Evolutionary conservation across 1,139 yeast genomes (phyloP), one percentile per base, ranked within the genome.

Genomic region (Taphrina communis): DNA sequence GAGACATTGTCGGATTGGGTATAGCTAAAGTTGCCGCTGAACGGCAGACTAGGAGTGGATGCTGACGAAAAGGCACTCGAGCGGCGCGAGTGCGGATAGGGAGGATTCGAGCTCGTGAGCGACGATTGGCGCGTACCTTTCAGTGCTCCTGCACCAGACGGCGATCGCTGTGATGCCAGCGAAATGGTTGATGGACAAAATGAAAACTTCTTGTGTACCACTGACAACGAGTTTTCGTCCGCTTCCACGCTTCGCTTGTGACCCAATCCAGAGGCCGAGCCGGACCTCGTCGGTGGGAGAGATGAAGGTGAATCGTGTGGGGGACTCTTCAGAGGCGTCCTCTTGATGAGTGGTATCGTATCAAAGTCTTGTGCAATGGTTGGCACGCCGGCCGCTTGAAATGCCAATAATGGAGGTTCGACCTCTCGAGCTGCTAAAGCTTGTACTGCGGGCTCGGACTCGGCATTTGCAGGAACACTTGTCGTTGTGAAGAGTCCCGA

Each of bases 181-280:
- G 67, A 46, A 21, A 63, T 35, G 1, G 67, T 63, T 8, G 67
- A 63, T 5, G 67, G 67, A 14, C 67, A 63, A 41, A 63, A 63
- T 19, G 67, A 63, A 31, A 63, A 63, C 42, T 63, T 56, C 38
- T 63, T 63, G 25, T 50, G 61, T 9, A 63, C 58, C 14, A 38
- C 58, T 17, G 58, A 17, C 25, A 6, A 1, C 19, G 44, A 17
- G 14, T 12, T 8, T 7, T 38, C 42, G 25, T 25, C 42, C 35
- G 58, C 35, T n/a, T 53, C 58, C 42, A 38, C 58, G 19, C 42
- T 53, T 25, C 42, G 53, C 53, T 50, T 50, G 53, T 50, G 53
- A 35, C 53, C 19, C 53, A 50, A n/a, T 11, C 31, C 31, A 9
- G 53, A 50, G n/a, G 36, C 36, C 9, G 53, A 50, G 36, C 53